phyloP scores from a whole-genome alignment of 2,329 filamentous ascomycete species.

The Leptographium galeiforme region DNA sequence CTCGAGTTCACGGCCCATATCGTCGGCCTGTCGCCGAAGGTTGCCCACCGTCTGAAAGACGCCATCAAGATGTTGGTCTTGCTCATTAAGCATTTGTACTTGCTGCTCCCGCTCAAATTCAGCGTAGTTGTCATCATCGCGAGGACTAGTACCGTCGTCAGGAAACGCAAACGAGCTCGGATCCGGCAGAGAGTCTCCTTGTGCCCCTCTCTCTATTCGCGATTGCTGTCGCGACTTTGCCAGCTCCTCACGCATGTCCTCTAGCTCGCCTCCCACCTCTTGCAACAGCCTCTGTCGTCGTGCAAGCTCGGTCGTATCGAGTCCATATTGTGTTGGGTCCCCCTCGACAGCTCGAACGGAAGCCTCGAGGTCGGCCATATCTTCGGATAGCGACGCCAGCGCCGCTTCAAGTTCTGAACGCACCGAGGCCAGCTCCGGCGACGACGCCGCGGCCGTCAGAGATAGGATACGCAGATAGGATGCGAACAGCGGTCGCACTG shows the following conservation, averaged over 20 bases:
- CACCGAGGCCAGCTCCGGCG: constrained; percentile 75
- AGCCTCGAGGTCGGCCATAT: constrained; percentile 77
- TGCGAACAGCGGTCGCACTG: constrained; percentile 74
- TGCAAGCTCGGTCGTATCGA: constrained; percentile 69
- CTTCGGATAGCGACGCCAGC: constrained; percentile 59
- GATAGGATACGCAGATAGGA: constrained; percentile 95
- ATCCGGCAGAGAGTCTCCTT: constrained; percentile 29
- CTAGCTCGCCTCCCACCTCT: constrained; percentile 79
- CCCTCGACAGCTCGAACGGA: constrained; percentile 79
- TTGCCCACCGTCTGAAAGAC: constrained; percentile 91
- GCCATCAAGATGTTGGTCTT: constrained; percentile 83
- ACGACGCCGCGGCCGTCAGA: constrained; percentile 55
- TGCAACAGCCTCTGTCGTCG: constrained; percentile 71
- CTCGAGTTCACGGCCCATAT: constrained; percentile 92
- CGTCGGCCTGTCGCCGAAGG: constrained; percentile 76
- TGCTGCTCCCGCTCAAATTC: constrained; percentile 88
- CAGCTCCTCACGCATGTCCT: constrained; percentile 78
- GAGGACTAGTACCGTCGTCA: constrained; percentile 20
- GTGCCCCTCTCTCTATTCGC: constrained; percentile 11
- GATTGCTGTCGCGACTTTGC: constrained; percentile 38
- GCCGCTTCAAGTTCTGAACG: constrained; percentile 53
- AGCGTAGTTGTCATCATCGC: constrained; percentile 45
- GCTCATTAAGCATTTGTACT: constrained; percentile 80
- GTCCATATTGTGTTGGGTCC: constrained; percentile 74
- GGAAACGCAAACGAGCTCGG: constrained; percentile 44